Percentiles rank a stretch among this genome's conserved stretches.
Evolutionary conservation across 768 basidiomycete genomes (phyloP).

Genomic region (Boletus reticuloceps): DNA sequence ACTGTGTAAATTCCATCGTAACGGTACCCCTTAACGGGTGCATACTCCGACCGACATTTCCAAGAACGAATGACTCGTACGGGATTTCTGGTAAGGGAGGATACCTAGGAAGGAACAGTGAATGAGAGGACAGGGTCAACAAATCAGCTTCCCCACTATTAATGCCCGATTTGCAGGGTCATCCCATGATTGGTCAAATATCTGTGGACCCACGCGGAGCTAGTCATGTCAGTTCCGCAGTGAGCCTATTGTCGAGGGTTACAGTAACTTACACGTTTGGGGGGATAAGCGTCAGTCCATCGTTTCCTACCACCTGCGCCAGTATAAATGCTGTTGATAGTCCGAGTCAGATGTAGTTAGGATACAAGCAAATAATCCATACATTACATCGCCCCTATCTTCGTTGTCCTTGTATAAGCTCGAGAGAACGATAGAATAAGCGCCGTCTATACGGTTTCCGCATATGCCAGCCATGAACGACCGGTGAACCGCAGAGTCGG

Average conservation of each 20-base stretch:
- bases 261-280: slow-evolving; percentile 20
- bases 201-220: slow-evolving; percentile 22
- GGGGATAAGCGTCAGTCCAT: slow-evolving; percentile 7
- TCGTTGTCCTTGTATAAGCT: slow-evolving; percentile 21
- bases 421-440: slow-evolving; percentile 21
- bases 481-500: slow-evolving; percentile 18
- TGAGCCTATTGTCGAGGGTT: background rate
- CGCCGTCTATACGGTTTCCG: slow-evolving; percentile 11
- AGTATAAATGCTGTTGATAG: slow-evolving; percentile 24
- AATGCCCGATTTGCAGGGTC: slow-evolving; percentile 10
- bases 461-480: slow-evolving; percentile 13
- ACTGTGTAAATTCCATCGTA: slow-evolving; percentile 33
- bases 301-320: slow-evolving; percentile 22
- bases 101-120: slow-evolving; percentile 12
- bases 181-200: slow-evolving; percentile 23
- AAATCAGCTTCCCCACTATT: slow-evolving; percentile 9
- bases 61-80: slow-evolving; percentile 29
- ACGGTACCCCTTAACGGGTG: slow-evolving; percentile 25
- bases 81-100: slow-evolving; percentile 15
- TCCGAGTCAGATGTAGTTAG: background rate
- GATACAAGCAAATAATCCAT: background rate
- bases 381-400: slow-evolving; percentile 28
- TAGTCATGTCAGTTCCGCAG: slow-evolving; percentile 1
- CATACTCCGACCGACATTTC: slow-evolving; percentile 21
- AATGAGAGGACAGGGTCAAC: background rate